phyloP scores from a whole-genome alignment of 768 basidiomycete species.

The Hirschioporus abietinus region DNA sequence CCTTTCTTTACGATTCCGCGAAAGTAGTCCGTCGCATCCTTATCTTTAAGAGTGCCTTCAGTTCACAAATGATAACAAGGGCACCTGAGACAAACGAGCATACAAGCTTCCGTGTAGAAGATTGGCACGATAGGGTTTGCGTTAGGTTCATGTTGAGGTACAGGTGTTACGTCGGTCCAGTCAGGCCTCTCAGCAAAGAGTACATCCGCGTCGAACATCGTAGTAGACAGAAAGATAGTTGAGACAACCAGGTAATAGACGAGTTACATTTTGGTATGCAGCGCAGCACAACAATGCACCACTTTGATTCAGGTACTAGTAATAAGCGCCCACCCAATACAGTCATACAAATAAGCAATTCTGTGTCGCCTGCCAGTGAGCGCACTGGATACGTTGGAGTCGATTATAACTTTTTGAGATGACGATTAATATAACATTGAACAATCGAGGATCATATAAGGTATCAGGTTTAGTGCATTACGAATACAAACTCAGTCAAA shows the following conservation, averaged over 20 bases:
- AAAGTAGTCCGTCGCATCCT: constrained; percentile 90
- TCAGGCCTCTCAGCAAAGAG: constrained; percentile 61
- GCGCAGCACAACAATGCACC: too few species aligned
- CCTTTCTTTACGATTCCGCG: constrained; percentile 72
- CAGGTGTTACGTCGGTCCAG: constrained; percentile 77
- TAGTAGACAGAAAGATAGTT: not conserved
- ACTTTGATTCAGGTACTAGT: too few species aligned
- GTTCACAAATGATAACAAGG: constrained; percentile 10
- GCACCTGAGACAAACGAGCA: constrained; percentile 25
- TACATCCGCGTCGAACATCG: not conserved
- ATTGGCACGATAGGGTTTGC: constrained; percentile 83
- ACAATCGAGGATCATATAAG: not conserved
- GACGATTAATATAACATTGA: not conserved
- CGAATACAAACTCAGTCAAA: not conserved
- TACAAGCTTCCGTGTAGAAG: constrained; percentile 86
- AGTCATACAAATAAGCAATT: too few species aligned
- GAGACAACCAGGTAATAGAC: too few species aligned
- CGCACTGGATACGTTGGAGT: too few species aligned
- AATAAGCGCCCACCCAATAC: too few species aligned
- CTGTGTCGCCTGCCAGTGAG: too few species aligned
- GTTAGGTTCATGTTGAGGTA: constrained; percentile 73
- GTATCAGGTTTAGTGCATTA: not conserved
- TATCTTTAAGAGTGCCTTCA: constrained; percentile 47
- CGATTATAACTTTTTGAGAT: too few species aligned
- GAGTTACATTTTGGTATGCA: too few species aligned